Conservation (phyloP, 805 yeast species). For the Zygosaccharomyces siamensis region DNA sequence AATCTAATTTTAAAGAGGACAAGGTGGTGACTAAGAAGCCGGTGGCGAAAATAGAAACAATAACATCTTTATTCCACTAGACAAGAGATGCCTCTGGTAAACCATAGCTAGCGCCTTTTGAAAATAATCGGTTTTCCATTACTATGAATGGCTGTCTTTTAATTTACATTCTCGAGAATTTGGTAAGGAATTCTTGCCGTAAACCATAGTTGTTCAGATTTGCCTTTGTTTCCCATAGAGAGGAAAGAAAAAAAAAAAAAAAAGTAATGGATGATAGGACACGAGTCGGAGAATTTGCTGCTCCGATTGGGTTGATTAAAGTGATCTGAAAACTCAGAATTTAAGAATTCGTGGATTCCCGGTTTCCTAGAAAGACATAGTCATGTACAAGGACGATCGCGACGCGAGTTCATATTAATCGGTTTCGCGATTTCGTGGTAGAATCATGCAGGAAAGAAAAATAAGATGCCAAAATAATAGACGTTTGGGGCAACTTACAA, state of each 20-base stretch:
- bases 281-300: background rate
- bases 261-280: background rate
- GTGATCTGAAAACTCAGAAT: too few species aligned
- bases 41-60: background rate
- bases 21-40: background rate
- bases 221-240: background rate
- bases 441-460: background rate
- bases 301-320: too few species aligned
- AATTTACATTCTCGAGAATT: background rate
- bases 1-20: background rate
- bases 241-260: background rate
- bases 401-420: conserved; percentile 1
- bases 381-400: background rate
- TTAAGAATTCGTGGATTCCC: too few species aligned
- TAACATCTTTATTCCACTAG: background rate
- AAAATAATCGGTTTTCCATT: background rate
- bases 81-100: background rate
- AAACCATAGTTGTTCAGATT: background rate
- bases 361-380: background rate
- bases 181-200: background rate
- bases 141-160: background rate
- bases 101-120: background rate
- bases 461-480: conserved; percentile 5
- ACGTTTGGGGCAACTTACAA: conserved; percentile 3
- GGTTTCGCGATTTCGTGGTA: conserved; percentile 3